Conservation (phyloP, 2,329 filamentous ascomycete species). For the Sarocladium kiliense region DNA sequence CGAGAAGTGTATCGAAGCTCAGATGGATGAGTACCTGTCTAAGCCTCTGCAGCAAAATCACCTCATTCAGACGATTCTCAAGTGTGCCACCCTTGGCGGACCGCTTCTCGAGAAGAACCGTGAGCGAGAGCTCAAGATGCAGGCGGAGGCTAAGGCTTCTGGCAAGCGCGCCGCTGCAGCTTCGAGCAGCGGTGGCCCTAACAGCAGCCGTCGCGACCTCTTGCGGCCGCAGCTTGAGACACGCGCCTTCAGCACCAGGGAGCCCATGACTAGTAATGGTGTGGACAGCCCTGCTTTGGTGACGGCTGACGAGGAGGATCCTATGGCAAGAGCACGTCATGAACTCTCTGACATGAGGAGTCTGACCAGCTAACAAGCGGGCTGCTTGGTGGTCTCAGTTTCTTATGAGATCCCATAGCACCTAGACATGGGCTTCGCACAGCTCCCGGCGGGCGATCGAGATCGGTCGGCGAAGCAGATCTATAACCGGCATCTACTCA, state of each 20-base stretch:
- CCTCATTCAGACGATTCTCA: slow-evolving; percentile 94
- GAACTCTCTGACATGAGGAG: slow-evolving; percentile 34
- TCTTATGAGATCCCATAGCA: slow-evolving; percentile 23
- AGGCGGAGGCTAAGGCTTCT: slow-evolving; percentile 41
- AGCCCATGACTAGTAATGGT: slow-evolving; percentile 47
- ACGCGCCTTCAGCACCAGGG: slow-evolving; percentile 66
- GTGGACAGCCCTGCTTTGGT: slow-evolving; percentile 59
- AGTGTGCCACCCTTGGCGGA: slow-evolving; percentile 88
- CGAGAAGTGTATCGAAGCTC: slow-evolving; percentile 95
- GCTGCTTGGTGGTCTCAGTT: slow-evolving; percentile 16
- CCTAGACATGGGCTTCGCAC: slow-evolving; percentile 11
- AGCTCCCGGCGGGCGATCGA: background rate
- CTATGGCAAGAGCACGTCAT: slow-evolving; percentile 45
- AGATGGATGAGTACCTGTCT: slow-evolving; percentile 98
- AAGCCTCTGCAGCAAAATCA: slow-evolving; percentile 96
- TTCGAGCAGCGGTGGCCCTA: slow-evolving; percentile 16
- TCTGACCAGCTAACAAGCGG: slow-evolving; percentile 27
- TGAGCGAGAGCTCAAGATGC: slow-evolving; percentile 52
- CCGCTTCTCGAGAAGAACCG: slow-evolving; percentile 73
- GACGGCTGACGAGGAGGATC: slow-evolving; percentile 31
- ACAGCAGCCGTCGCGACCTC: slow-evolving; percentile 20
- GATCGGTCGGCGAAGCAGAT: slow-evolving; percentile 9
- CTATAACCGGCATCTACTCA: slow-evolving; percentile 2
- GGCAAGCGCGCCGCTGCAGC: slow-evolving; percentile 27
- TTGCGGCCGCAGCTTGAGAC: slow-evolving; percentile 42